Conservation (phyloP, 108 stramenopile genomes). For the Cyclotella baltica region DNA sequence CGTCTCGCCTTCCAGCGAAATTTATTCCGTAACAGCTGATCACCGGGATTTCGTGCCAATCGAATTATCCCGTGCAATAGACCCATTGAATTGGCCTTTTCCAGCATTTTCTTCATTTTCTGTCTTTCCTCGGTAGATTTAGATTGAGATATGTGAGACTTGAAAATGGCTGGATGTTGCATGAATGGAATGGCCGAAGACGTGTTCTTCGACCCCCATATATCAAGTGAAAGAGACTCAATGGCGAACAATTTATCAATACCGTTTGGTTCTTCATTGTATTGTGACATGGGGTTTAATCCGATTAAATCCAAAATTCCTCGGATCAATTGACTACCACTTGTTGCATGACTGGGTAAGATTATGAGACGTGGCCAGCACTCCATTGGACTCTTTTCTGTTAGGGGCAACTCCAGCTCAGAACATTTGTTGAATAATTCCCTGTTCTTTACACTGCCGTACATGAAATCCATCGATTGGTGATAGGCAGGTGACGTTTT, state of each 20-base stretch:
- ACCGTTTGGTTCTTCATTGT: not conserved
- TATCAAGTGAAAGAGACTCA: not conserved
- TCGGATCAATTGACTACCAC: slow-evolving; percentile 1
- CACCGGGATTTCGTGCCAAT: slow-evolving; percentile 26
- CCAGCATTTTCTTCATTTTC: not conserved
- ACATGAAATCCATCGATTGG: too few relatives aligned
- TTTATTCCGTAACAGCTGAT: slow-evolving; percentile 11
- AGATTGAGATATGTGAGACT: slow-evolving; percentile 11
- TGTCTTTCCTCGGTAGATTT: not conserved
- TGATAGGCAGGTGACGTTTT: too few relatives aligned
- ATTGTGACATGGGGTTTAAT: slow-evolving; percentile 9
- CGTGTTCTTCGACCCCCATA: not conserved
- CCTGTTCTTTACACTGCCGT: too few relatives aligned
- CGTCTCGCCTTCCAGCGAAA: slow-evolving; percentile 13
- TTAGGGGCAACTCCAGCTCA: not conserved
- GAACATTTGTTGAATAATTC: not conserved
- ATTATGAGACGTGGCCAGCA: slow-evolving; percentile 27
- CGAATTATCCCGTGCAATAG: slow-evolving; percentile 15
- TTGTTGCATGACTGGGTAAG: slow-evolving; percentile 5
- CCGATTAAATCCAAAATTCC: not conserved
- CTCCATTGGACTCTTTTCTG: slow-evolving; percentile 5
- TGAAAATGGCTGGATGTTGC: not conserved
- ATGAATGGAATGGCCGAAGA: not conserved
- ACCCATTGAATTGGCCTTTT: not conserved
- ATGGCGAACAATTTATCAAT: not conserved